Conservation (phyloP, 768 basidiomycete genomes). For the Suillus hirtellus region DNA sequence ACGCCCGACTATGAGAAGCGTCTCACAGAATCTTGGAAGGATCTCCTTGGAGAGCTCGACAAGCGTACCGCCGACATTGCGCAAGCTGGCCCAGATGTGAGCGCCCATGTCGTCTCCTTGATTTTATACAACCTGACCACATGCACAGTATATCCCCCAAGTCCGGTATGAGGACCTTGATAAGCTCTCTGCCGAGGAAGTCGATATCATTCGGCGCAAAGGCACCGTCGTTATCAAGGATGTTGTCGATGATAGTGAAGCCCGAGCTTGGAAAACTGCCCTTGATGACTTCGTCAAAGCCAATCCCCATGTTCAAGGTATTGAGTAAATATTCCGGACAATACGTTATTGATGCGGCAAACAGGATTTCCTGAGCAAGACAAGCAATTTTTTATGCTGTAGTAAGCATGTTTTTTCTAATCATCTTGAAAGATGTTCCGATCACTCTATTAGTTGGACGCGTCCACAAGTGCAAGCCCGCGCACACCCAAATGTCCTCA, state of each 20-base stretch:
- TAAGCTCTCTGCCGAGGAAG: conserved; percentile 43
- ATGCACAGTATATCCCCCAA: conserved; percentile 58
- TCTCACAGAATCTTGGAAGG: conserved; percentile 58
- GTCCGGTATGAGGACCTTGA: conserved; percentile 57
- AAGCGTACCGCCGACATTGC: conserved; percentile 47
- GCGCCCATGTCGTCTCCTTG: conserved; percentile 17
- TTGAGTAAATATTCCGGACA: conserved; percentile 4
- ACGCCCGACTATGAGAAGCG: conserved; percentile 44
- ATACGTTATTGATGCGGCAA: background rate
- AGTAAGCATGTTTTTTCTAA: conserved; percentile 42
- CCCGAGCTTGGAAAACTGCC: conserved; percentile 55
- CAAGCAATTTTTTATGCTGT: conserved; percentile 75
- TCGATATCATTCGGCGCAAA: conserved; percentile 51
- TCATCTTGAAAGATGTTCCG: background rate
- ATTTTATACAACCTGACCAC: background rate
- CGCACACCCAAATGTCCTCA: conserved; percentile 65
- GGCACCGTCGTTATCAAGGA: conserved; percentile 66
- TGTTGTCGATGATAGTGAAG: conserved; percentile 58
- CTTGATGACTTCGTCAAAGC: conserved; percentile 55
- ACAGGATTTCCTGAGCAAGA: conserved; percentile 53
- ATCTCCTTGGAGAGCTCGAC: conserved; percentile 54
- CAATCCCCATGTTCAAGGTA: conserved; percentile 60
- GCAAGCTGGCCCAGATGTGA: conserved; percentile 50
- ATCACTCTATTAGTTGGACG: conserved; percentile 40
- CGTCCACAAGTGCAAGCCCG: conserved; percentile 64